Base-by-base conservation (phyloP, 2,329 filamentous ascomycete species). In the Aureobasidium subglaciale region DNA sequence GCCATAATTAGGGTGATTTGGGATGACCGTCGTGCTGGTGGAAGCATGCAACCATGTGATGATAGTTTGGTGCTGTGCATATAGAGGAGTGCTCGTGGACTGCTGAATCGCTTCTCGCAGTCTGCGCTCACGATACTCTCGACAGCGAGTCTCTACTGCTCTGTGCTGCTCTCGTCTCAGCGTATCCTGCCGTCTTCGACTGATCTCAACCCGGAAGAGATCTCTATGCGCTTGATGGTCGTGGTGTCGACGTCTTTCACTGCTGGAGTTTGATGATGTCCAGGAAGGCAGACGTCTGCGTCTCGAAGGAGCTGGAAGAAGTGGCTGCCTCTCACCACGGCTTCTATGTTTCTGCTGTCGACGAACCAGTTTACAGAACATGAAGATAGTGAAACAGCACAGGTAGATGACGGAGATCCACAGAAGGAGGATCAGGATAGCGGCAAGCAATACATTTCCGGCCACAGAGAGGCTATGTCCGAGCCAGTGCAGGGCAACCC, bases 201-300 rank as follows among this genome's bases (percentile, higher is more conserved):
- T 24, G 5, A 54, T 42, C 10, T 54, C 50, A 3, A 27, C 38
- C 25, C 50, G 50, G 24, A 35, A 42, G n/a, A 54, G 38, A 13
- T 54, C 50, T 10, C 50, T 35, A 11, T 54, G 27, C 5, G 38
- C 37, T 16, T 34, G 38, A n/a, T 54, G 50, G 11, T 54, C 27
- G 29, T 54, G 50, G 9, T 27, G 7, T 30, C 35, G 24, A 8
- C 48, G 35, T 32, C 35, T 40, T 15, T 52, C 48, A 32, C 38
- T 20, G 15, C 37, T 54, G 3, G 38, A 43, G 6, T 20, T 34
- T 7, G 48, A 53, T 1, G 18, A 16, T 13, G 48, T 37, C 48
- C 48, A 53, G 15, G 50, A 54, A 6, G 38, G 50, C 16, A 43
- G 11, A n/a, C 50, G 50, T 15, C 50, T 54, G 8, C 50, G 50